Percentiles rank a stretch among this genome's conserved stretches.
phyloP scores from a whole-genome alignment of 768 basidiomycete genomes.

The Termitomyces sp. region DNA sequence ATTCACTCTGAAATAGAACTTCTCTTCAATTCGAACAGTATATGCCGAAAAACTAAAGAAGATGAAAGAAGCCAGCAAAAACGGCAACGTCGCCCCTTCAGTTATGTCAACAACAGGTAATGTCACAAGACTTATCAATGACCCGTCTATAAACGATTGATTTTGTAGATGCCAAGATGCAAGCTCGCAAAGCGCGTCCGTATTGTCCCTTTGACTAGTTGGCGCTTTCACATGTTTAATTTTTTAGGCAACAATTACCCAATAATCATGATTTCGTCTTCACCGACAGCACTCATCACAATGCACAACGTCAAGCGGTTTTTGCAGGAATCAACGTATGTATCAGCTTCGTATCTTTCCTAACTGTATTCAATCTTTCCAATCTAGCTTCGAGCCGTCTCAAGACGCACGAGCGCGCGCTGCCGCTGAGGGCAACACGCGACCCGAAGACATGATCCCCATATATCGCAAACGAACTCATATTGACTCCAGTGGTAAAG shows the following conservation, averaged over 20 bases:
- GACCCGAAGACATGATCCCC: conserved; percentile 82
- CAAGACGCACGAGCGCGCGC: conserved; percentile 71
- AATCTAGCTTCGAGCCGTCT: conserved; percentile 65
- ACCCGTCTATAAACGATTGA: background rate
- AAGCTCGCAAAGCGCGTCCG: conserved; percentile 70
- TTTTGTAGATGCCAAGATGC: conserved; percentile 50
- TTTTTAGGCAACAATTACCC: conserved; percentile 71
- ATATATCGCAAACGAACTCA: conserved; percentile 81
- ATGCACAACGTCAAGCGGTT: conserved; percentile 98
- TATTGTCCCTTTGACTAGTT: conserved; percentile 10
- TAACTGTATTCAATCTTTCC: background rate
- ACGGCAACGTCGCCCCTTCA: conserved; percentile 37
- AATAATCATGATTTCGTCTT: conserved; percentile 97
- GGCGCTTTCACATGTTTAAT: background rate
- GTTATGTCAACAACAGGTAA: conserved; percentile 39
- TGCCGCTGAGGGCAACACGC: conserved; percentile 65
- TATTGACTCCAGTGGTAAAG: conserved; percentile 63
- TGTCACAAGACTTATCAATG: background rate
- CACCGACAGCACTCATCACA: conserved; percentile 90
- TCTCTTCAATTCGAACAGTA: conserved; percentile 60
- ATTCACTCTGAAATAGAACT: conserved; percentile 58
- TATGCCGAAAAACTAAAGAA: conserved; percentile 80
- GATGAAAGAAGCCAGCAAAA: conserved; percentile 61
- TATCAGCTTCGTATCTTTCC: conserved; percentile 2
- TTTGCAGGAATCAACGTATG: conserved; percentile 83